Evolutionary conservation across 768 basidiomycete species (phyloP), one percentile per base, ranked within the genome.

Genomic region (Thelephora aurantiotincta): DNA sequence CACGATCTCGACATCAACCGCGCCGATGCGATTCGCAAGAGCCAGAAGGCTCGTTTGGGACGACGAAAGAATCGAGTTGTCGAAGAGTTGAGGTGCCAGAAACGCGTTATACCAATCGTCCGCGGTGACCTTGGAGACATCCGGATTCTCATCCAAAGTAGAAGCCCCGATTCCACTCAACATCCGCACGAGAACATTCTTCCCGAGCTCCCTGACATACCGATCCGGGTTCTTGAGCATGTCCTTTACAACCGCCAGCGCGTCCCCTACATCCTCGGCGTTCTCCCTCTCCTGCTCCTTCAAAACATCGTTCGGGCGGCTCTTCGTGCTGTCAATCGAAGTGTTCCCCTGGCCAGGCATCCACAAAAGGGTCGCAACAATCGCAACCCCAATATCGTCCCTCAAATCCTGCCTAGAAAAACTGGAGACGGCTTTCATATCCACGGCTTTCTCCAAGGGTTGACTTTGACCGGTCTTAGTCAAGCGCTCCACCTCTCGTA

Each of bases 401-500:
- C 62, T 55, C 16, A 74, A 54, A 43, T 77, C 73, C 48, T 79
- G 71, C 18, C 60, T 65, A 23, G 80, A 57, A 4, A 73, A 57
- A 30, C 53, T 55, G 51, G 73, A 71, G 1, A 68, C 68, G 0
- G 11, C 4, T 6, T 30, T 23, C 34, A 13, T 34, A 12, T 18
- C 6, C 3, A 35, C 34, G 34, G 5, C 33, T 14, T 38, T 50
- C 9, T 16, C 20, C 11, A 33, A 20, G 34, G 41, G 48, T 16
- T 38, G 66, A 63, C 20, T 16, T 16, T 41, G 37, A 16, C 16
- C 20, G 11, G 16, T 16, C 16, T 16, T 16, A 11, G 37, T 7
- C 11, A 41, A 22, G 3, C 26, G 26, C 9, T 30, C n/a, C 6
- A 43, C 35, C 19, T 43, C 19, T 41, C 38, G 38, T 42, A 78